Base-by-base conservation (phyloP, 305 asterid genomes). In the Fraxinus nigra region DNA sequence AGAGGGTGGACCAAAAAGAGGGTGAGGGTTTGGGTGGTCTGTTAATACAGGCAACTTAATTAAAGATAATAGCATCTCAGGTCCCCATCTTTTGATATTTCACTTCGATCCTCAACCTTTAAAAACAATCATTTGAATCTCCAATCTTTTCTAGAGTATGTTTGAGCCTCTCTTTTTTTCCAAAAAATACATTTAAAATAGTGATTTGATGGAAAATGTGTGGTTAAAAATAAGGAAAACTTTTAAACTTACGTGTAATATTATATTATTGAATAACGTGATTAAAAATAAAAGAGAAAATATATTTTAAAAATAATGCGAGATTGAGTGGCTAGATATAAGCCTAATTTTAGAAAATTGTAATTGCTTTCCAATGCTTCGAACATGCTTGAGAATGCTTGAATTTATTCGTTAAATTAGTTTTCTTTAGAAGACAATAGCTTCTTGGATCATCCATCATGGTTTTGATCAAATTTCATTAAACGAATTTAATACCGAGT, bases 11-110 rank as follows among this genome's bases (percentile, higher is more conserved):
- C 70, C 82, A 43, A 54, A 83, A 65, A 84, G 80, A 79, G 33
- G 86, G 90, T 81, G 83, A 87, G 94, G 92, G 97, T 91, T 90
- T 91, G 97, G 97, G 91, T 91, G 95, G 95, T 90, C 90, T 70
- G 75, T 30, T 35, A 70, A 72, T 33, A 72, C 76, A 2, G 76
- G 76, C 22, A 72, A 72, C 76, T 72, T 18, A 33, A 33, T 72
- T 33, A 72, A n/a, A 14, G 76, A 72, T 14, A 72, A 72, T 72
- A 72, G 28, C 26, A 33, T 5, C 28, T 6, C 26, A 16, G 26
- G 76, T 72, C 76, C 76, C 24, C 24, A 16, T 33, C 38, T 14
- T 33, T 16, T 33, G 2, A 72, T 22, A 1, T 20, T 75, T 18
- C 5, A 75, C 6, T 22, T 34, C 26, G 76, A 33, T 72, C 5